Base-by-base conservation (phyloP, 2,329 filamentous ascomycete genomes). In the Fusarium scirpi region DNA sequence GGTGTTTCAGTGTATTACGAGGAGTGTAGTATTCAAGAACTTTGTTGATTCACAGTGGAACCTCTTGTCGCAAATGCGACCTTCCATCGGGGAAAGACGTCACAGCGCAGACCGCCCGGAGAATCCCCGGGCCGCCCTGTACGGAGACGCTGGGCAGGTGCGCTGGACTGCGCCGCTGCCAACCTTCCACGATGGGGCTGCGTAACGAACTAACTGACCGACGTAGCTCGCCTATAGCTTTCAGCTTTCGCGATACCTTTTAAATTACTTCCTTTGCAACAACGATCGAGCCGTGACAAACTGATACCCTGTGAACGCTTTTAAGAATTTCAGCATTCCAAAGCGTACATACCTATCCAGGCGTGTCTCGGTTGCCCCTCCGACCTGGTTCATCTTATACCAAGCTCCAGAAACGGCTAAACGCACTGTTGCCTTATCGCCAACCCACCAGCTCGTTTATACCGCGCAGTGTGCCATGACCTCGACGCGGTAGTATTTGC, bases 401-500 rank as follows among this genome's bases (percentile, higher is more conserved):
- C 60, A 48, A 75, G 73, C 74, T 76, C 73, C 68, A 64, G 62
- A 64, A 69, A 55, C 63, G 41, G 63, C 41, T 49, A 58, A 55
- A 62, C 60, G 30, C 45, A 58, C 41, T 61, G 53, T 65, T 65
- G 53, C 62, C 65, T 65, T 57, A 68, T 72, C 70, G 58, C 69
- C 63, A 71, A 55, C 43, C 38, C 58, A 52, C 38, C 64, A 74
- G 62, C 61, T 54, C 32, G 27, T 69, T 64, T 51, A 44, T 38
- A 52, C 62, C 65, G 67, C 69, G 62, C 73, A 69, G 76, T 63
- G 76, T 63, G 75, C 58, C 73, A 76, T 76, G 74, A 69, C 48
- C 68, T 45, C 62, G 58, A 71, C 67, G 60, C 72, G 67, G 67
- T 76, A 76, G 73, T 74, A 43, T 55, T 73, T 76, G 63, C 64